Conservation (phyloP, 202 grass and related monocot genomes). For the Carex sylvatica region DNA sequence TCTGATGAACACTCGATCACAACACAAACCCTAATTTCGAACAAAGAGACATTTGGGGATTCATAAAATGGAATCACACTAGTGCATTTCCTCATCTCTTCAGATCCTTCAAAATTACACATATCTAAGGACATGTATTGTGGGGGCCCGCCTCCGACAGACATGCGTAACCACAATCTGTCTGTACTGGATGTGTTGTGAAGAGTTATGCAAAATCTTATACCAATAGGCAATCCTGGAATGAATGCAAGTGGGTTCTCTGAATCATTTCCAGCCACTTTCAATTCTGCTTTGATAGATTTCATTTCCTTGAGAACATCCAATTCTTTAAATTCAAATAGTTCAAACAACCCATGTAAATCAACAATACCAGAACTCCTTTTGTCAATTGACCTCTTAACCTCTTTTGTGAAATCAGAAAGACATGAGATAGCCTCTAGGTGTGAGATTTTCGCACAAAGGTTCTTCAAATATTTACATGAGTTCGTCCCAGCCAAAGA, state of each 20-base stretch:
- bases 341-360: slow-evolving; percentile 45
- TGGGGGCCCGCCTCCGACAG: slow-evolving; percentile 32
- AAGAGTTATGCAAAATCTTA: slow-evolving; percentile 63
- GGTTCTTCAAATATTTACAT: slow-evolving; percentile 41
- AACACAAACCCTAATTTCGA: slow-evolving; percentile 61
- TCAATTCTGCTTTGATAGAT: slow-evolving; percentile 50
- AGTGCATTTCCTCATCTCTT: slow-evolving; percentile 45
- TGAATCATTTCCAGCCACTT: slow-evolving; percentile 48
- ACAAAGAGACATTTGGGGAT: slow-evolving; percentile 56
- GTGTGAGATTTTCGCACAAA: slow-evolving; percentile 40
- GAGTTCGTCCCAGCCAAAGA: slow-evolving; percentile 33
- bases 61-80: slow-evolving; percentile 54
- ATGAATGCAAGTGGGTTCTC: slow-evolving; percentile 55
- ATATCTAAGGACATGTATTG: slow-evolving; percentile 64
- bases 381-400: slow-evolving; percentile 42
- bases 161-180: slow-evolving; percentile 70
- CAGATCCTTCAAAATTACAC: slow-evolving; percentile 49
- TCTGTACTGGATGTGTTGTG: slow-evolving; percentile 47
- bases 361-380: slow-evolving; percentile 7
- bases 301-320: slow-evolving; percentile 51
- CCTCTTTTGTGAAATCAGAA: slow-evolving; percentile 64
- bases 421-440: slow-evolving; percentile 55
- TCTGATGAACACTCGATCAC: slow-evolving; percentile 58
- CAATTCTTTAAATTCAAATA: slow-evolving; percentile 47
- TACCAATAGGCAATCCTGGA: slow-evolving; percentile 67